Conservation (phyloP, 805 yeast genomes). For the Pichia membranifaciens region DNA sequence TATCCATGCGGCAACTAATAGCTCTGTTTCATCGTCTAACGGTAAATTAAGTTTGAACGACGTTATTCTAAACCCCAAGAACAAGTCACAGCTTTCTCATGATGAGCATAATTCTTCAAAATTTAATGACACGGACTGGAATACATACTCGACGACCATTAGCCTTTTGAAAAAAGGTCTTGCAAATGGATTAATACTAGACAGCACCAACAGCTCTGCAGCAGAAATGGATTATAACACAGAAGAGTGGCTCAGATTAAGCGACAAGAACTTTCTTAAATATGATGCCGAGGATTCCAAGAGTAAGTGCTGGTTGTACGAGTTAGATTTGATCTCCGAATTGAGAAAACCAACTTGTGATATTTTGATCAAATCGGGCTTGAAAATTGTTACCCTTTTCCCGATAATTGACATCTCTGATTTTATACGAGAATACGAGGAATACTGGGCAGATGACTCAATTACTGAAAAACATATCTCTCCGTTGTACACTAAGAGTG, state of each 20-base stretch:
- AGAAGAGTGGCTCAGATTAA: slow-evolving; percentile 26
- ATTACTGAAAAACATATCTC: slow-evolving; percentile 24
- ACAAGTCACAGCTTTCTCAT: too few relatives aligned
- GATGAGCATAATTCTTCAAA: too few relatives aligned
- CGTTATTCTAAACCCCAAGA: neutral
- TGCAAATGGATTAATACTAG: slow-evolving; percentile 20
- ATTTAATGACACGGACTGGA: slow-evolving; percentile 17
- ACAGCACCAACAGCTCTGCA: slow-evolving; percentile 7
- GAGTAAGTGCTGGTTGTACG: slow-evolving; percentile 26
- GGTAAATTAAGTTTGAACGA: neutral
- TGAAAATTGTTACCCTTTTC: slow-evolving; percentile 23
- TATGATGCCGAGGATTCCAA: slow-evolving; percentile 18
- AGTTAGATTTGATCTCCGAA: slow-evolving; percentile 13
- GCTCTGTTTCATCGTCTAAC: neutral
- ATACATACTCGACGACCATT: slow-evolving; percentile 23
- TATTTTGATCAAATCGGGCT: slow-evolving; percentile 19
- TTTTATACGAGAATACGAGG: slow-evolving; percentile 58
- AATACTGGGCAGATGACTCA: slow-evolving; percentile 24
- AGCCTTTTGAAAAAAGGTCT: slow-evolving; percentile 23
- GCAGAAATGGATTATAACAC: slow-evolving; percentile 23
- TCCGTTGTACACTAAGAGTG: slow-evolving; percentile 21
- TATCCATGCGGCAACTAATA: too few relatives aligned
- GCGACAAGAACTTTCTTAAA: slow-evolving; percentile 11
- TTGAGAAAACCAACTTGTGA: slow-evolving; percentile 22
- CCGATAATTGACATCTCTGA: slow-evolving; percentile 56